phyloP scores from a whole-genome alignment of 1,284 basidiomycete species.

The Irpex lacteus region DNA sequence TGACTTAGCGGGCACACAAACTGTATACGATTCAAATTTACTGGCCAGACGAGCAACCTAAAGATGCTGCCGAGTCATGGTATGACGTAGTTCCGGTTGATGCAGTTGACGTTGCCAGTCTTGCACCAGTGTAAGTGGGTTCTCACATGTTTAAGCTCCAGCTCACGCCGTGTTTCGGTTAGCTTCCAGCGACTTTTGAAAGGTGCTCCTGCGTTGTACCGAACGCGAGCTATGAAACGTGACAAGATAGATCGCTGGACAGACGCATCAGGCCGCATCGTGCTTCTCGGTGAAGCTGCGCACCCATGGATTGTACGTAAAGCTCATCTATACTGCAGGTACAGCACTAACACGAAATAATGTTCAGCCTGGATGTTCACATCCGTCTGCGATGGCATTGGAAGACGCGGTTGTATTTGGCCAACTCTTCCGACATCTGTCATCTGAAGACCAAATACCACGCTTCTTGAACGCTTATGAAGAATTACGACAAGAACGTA shows the following conservation, averaged over 20 bases:
- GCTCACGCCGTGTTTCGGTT: not conserved
- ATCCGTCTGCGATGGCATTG: slow-evolving; percentile 22
- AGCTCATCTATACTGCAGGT: no score
- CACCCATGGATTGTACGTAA: slow-evolving; percentile 9
- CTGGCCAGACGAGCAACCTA: slow-evolving; percentile 13
- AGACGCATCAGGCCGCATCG: slow-evolving; percentile 6
- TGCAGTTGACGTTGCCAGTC: not conserved
- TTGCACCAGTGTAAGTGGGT: not conserved
- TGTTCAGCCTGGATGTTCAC: slow-evolving; percentile 20
- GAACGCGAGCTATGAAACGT: slow-evolving; percentile 3
- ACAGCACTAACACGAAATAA: no score
- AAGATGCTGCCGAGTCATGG: slow-evolving; percentile 13
- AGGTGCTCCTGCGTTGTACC: not conserved
- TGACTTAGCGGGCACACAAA: slow-evolving; percentile 11
- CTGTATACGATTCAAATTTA: slow-evolving; percentile 12
- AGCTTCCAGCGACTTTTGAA: slow-evolving; percentile 1
- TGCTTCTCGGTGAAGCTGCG: slow-evolving; percentile 13
- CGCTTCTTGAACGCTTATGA: slow-evolving; percentile 22
- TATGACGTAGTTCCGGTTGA: slow-evolving; percentile 9
- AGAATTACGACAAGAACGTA: slow-evolving; percentile 21
- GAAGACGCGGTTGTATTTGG: slow-evolving; percentile 30
- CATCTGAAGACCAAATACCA: slow-evolving; percentile 16
- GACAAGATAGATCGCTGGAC: slow-evolving; percentile 5
- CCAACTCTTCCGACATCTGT: slow-evolving; percentile 23
- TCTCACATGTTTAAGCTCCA: not conserved